These are phyloP conservation scores for Stygiomarasmius scandens DNA, from an alignment of 1,284 basidiomycete species.

Conservation along the genomic window DNA sequence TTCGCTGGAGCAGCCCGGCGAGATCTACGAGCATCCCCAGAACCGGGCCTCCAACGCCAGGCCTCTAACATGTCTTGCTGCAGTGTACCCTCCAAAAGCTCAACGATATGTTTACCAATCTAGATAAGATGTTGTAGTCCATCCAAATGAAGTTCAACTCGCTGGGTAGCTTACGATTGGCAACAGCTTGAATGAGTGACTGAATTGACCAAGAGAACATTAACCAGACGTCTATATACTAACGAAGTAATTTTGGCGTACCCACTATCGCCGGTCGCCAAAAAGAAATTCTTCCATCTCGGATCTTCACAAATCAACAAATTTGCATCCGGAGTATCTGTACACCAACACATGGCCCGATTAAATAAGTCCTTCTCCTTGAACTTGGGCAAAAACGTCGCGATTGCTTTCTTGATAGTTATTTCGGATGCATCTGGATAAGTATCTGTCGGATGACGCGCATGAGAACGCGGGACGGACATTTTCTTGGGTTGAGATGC, in stretches of 20 bases:
- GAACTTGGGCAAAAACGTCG: conserved; percentile 10
- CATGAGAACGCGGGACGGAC: conserved; percentile 18
- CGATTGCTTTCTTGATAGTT: conserved; percentile 11
- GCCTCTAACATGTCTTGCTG: conserved; percentile 10
- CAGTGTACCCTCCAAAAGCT: conserved; percentile 13
- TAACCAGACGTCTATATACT: neutral
- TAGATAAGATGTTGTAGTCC: neutral
- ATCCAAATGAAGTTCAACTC: neutral
- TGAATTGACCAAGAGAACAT: neutral
- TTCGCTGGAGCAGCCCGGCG: conserved; percentile 7
- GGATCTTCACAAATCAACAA: conserved; percentile 14
- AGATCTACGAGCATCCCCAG: conserved; percentile 13
- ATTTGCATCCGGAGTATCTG: conserved; percentile 16
- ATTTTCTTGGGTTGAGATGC: conserved; percentile 4
- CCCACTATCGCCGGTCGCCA: conserved; percentile 15
- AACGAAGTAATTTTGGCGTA: neutral
- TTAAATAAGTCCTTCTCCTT: conserved; percentile 15
- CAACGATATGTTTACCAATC: conserved; percentile 13
- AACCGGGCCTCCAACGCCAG: conserved; percentile 15
- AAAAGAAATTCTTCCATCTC: conserved; percentile 6
- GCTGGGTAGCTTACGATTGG: conserved; percentile 9
- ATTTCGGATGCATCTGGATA: conserved; percentile 11
- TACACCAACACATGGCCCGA: conserved; percentile 16
- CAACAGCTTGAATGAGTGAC: conserved; percentile 15
- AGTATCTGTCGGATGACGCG: conserved; percentile 16